A percentile compares a stretch with the other conserved stretches of the same genome.
These are phyloP conservation scores for Boeremia exigua DNA, from an alignment of 2,329 filamentous ascomycete species.

Conservation along the genomic window DNA sequence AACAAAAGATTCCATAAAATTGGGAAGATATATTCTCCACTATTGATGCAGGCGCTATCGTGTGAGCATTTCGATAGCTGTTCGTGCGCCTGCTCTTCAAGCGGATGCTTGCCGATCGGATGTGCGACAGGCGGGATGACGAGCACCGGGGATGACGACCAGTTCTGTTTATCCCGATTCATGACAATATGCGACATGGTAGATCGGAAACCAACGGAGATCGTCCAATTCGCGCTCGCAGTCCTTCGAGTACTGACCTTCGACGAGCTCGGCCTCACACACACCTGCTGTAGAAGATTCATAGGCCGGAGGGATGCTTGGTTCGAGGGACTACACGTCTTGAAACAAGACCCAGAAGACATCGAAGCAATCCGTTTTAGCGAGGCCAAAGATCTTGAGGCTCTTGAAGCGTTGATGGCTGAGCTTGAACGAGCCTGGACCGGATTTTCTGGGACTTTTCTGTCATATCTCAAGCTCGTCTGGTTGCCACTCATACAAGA, in stretches of 20 bases:
- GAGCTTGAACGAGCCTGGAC: not conserved
- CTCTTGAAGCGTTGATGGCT: not conserved
- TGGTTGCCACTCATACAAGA: not conserved
- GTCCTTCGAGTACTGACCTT: not conserved
- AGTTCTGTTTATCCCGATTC: not conserved
- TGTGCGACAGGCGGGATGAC: not conserved
- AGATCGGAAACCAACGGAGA: not conserved
- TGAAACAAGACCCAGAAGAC: not conserved
- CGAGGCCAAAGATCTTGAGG: not conserved
- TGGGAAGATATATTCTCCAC: not conserved
- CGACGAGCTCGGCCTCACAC: not conserved
- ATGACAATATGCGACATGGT: not conserved
- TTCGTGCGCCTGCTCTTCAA: not conserved
- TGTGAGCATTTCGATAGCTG: not conserved
- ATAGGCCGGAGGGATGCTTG: not conserved
- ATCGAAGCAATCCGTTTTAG: not conserved
- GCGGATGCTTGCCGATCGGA: not conserved
- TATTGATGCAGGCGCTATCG: not conserved
- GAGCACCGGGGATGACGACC: no score
- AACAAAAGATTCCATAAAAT: not conserved
- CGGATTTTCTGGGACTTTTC: not conserved
- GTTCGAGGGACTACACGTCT: not conserved
- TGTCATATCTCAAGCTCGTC: not conserved
- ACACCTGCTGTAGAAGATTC: not conserved
- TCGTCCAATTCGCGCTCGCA: not conserved